phyloP scores from a whole-genome alignment of 2,329 filamentous ascomycete species.

The Dactylellina parvicollis region DNA sequence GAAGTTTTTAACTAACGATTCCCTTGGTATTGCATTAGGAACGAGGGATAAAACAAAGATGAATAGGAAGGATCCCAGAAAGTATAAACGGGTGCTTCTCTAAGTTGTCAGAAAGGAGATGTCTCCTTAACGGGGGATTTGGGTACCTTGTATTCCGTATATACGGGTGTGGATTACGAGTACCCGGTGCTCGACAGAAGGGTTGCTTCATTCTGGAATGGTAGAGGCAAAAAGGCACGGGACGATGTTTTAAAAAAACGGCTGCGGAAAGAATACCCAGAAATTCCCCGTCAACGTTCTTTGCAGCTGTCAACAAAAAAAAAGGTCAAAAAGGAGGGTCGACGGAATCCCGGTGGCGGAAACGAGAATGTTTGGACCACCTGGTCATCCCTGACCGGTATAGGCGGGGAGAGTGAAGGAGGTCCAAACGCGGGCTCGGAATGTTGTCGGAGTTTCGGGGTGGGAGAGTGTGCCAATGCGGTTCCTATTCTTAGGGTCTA shows the following conservation, averaged over 20 bases:
- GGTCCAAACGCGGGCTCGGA: slow-evolving; percentile 25
- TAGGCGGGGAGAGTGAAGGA: slow-evolving; percentile 12
- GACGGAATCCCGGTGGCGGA: slow-evolving; percentile 41
- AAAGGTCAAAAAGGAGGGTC: slow-evolving; percentile 12
- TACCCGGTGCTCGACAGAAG: slow-evolving; percentile 1
- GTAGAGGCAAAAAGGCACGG: neutral
- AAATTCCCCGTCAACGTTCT: slow-evolving; percentile 11
- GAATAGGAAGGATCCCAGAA: slow-evolving; percentile 79
- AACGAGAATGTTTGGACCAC: slow-evolving; percentile 37
- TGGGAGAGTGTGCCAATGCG: slow-evolving; percentile 39
- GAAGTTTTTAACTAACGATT: slow-evolving; percentile 52
- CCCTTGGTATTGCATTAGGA: slow-evolving; percentile 61
- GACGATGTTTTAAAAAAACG: slow-evolving; percentile 27
- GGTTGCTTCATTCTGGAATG: slow-evolving; percentile 1
- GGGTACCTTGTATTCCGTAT: neutral
- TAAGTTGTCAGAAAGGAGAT: neutral
- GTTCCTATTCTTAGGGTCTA: slow-evolving; percentile 32
- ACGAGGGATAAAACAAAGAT: slow-evolving; percentile 77
- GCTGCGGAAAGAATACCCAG: slow-evolving; percentile 30
- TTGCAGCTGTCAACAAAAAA: slow-evolving; percentile 20
- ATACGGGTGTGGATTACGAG: neutral
- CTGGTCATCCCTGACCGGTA: slow-evolving; percentile 30
- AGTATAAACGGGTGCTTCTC: slow-evolving; percentile 71
- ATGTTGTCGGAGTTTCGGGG: slow-evolving; percentile 54
- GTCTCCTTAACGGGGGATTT: neutral